These are phyloP conservation scores for Nematodospora valgi DNA, from an alignment of 805 yeast species.

Conservation along the genomic window DNA sequence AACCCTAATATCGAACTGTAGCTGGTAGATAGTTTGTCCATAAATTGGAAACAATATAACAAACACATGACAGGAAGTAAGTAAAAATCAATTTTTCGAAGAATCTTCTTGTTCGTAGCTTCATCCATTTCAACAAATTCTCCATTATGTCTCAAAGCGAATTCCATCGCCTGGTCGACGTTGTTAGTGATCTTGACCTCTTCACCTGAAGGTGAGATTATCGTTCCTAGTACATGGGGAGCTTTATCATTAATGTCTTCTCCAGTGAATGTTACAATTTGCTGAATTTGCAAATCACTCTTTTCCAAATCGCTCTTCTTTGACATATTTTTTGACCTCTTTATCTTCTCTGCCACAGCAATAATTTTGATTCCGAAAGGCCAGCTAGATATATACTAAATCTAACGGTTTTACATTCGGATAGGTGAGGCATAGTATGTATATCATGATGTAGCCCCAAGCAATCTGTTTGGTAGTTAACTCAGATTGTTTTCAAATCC, in stretches of 20 bases:
- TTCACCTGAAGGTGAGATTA: conserved; percentile 20
- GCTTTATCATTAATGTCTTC: conserved; percentile 5
- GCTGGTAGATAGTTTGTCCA: conserved; percentile 38
- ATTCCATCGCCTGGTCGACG: conserved; percentile 39
- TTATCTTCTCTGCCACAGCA: too few species aligned
- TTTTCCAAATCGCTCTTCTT: too few species aligned
- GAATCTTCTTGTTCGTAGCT: conserved; percentile 14
- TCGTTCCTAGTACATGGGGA: conserved; percentile 7
- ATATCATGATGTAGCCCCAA: too few species aligned
- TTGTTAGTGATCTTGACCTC: conserved; percentile 26
- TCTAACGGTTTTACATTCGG: too few species aligned
- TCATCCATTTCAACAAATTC: conserved; percentile 14
- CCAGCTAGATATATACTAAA: too few species aligned
- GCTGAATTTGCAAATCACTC: too few species aligned
- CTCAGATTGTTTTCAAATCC: too few species aligned
- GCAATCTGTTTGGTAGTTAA: too few species aligned
- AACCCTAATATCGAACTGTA: conserved; percentile 40
- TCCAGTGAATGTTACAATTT: conserved; percentile 4
- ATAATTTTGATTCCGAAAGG: too few species aligned
- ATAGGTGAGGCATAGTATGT: too few species aligned
- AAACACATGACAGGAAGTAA: conserved; percentile 24
- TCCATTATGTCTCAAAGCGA: conserved; percentile 21
- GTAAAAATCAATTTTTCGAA: conserved; percentile 21
- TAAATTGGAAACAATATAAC: conserved; percentile 25
- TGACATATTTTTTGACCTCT: too few species aligned